phyloP scores from a whole-genome alignment of 2,329 filamentous ascomycete species.

The Ceratocystis lukuohia region DNA sequence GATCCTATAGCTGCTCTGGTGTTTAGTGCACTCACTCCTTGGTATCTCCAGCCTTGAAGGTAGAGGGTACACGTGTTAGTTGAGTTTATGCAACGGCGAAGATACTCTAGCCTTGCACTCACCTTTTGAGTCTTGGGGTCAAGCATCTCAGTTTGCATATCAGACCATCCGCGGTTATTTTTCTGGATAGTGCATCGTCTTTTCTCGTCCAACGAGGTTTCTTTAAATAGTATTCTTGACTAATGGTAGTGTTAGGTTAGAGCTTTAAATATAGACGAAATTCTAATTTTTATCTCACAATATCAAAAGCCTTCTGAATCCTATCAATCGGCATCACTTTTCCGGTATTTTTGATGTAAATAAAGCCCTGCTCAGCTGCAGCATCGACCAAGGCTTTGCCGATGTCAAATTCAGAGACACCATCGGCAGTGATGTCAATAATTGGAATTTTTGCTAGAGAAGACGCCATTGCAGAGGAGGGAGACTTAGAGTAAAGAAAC shows the following conservation, averaged over 20 bases:
- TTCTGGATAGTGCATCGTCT: conserved; percentile 58
- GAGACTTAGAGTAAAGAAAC: neutral
- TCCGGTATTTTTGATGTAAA: conserved; percentile 70
- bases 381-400: conserved; percentile 65
- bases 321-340: conserved; percentile 51
- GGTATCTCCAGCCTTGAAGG: conserved; percentile 58
- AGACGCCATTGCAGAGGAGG: conserved; percentile 10
- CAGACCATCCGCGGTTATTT: conserved; percentile 79
- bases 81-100: neutral
- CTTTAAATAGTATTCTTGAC: conserved; percentile 38
- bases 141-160: conserved; percentile 76
- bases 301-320: conserved; percentile 57
- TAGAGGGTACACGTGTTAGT: neutral
- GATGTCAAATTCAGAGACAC: conserved; percentile 37
- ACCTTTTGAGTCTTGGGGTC: conserved; percentile 73
- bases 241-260: neutral
- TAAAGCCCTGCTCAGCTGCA: conserved; percentile 71
- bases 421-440: conserved; percentile 60
- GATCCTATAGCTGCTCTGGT: no score
- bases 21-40: conserved; percentile 53
- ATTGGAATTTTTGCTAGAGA: conserved; percentile 51
- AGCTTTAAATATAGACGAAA: no score
- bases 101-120: conserved; percentile 23
- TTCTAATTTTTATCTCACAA: conserved; percentile 40
- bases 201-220: conserved; percentile 54